Percentiles rank a stretch among this genome's conserved stretches.
These are phyloP conservation scores for Otatea glauca DNA, from an alignment of 176 grass and related monocot genomes.

Conservation along the genomic window DNA sequence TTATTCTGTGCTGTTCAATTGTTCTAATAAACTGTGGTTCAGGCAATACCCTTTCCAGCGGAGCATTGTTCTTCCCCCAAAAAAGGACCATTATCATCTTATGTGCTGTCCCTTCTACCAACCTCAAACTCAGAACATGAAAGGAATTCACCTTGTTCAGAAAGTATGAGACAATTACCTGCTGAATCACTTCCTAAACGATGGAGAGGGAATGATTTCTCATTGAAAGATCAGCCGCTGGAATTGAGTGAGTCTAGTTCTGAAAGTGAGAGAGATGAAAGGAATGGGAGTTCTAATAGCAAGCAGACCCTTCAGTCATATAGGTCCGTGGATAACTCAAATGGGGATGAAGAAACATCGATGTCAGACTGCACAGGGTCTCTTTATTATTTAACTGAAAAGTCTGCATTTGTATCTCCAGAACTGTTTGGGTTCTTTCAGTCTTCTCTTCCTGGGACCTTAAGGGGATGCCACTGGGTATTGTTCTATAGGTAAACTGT, in stretches of 20 bases:
- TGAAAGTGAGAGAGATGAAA: constrained; percentile 58
- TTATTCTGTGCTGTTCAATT: background rate
- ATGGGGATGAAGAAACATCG: constrained; percentile 50
- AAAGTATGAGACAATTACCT: constrained; percentile 48
- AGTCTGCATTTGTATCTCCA: constrained; percentile 70
- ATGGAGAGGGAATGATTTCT: constrained; percentile 50
- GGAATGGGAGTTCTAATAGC: constrained; percentile 38
- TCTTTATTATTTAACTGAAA: constrained; percentile 68
- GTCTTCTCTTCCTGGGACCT: constrained; percentile 81
- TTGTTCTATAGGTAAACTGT: constrained; percentile 86
- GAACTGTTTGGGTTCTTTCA: constrained; percentile 78
- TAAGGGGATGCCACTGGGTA: constrained; percentile 85
- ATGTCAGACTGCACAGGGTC: constrained; percentile 42
- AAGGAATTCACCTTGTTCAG: constrained; percentile 19
- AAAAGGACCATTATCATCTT: constrained; percentile 61
- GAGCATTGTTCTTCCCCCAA: constrained; percentile 56
- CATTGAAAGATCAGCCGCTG: constrained; percentile 49
- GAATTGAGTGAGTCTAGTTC: constrained; percentile 50
- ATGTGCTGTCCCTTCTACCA: constrained; percentile 61
- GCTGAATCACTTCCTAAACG: constrained; percentile 55
- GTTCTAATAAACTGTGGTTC: constrained; percentile 10
- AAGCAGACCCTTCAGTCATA: constrained; percentile 31
- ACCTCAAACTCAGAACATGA: constrained; percentile 38
- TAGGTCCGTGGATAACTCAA: constrained; percentile 29
- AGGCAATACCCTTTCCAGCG: constrained; percentile 50